These are phyloP conservation scores for Lojkania enalia DNA, from an alignment of 2,329 filamentous ascomycete species.

Conservation along the genomic window DNA sequence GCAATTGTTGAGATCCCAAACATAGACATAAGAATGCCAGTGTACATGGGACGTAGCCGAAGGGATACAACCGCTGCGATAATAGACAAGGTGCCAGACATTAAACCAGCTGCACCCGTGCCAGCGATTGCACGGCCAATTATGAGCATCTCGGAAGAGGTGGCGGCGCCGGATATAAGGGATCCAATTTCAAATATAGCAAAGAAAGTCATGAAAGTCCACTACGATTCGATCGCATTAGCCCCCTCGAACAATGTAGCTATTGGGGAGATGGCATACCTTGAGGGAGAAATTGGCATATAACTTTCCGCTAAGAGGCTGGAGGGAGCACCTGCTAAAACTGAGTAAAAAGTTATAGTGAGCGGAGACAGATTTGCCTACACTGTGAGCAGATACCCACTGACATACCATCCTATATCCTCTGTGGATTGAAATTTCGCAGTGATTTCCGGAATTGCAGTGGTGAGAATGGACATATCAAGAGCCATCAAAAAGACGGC, in stretches of 20 bases:
- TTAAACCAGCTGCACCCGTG: constrained; percentile 51
- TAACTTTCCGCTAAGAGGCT: constrained; percentile 47
- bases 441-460: constrained; percentile 54
- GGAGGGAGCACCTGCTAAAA: constrained; percentile 22
- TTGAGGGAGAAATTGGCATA: constrained; percentile 51
- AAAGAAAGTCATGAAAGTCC: constrained; percentile 42
- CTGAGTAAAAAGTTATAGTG: background rate
- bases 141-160: constrained; percentile 50
- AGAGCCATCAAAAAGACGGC: constrained; percentile 26
- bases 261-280: constrained; percentile 12
- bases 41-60: constrained; percentile 49
- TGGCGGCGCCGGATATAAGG: constrained; percentile 47
- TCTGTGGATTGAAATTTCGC: constrained; percentile 52
- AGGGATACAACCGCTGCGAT: constrained; percentile 46
- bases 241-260: too few species aligned
- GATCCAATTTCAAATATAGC: constrained; percentile 53
- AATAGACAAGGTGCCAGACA: constrained; percentile 44
- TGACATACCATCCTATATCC: constrained; percentile 57
- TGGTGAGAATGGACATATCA: constrained; percentile 45
- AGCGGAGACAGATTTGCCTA: constrained; percentile 5
- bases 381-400: constrained; percentile 33
- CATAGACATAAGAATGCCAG: constrained; percentile 48
- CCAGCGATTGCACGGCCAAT: constrained; percentile 54
- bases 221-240: constrained; percentile 6
- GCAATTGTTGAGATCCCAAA: constrained; percentile 41